phyloP scores from a whole-genome alignment of 306 rosid species.

The Lupinus albus region DNA sequence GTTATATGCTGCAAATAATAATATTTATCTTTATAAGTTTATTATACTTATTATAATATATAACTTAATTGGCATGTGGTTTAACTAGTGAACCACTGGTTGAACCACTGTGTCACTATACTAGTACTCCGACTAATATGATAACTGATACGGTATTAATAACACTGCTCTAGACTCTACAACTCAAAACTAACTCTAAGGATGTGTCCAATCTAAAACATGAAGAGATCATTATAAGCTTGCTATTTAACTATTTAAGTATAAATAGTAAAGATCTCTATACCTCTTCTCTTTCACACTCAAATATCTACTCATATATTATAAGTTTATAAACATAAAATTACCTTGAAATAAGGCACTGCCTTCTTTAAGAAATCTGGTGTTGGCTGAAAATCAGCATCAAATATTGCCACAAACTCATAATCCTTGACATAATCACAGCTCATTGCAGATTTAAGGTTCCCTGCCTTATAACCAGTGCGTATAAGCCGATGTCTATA shows the following conservation, averaged over 20 bases:
- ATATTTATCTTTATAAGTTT: too few relatives aligned
- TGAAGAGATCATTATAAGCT: conserved; percentile 15
- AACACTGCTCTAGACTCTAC: conserved; percentile 23
- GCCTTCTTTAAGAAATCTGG: conserved; percentile 96
- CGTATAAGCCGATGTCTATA: conserved; percentile 93
- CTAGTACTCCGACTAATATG: too few relatives aligned
- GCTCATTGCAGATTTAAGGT: conserved; percentile 95
- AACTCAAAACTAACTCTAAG: conserved; percentile 20
- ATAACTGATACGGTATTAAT: too few relatives aligned
- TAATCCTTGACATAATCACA: conserved; percentile 95
- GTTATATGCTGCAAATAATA: too few relatives aligned
- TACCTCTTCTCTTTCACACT: conserved; percentile 18
- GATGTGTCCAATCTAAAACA: conserved; percentile 22
- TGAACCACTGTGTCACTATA: too few relatives aligned
- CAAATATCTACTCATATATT: conserved; percentile 16
- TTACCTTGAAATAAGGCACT: conserved; percentile 92
- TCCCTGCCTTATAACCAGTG: conserved; percentile 96
- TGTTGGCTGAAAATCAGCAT: conserved; percentile 97
- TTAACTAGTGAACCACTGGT: too few relatives aligned
- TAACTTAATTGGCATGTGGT: too few relatives aligned
- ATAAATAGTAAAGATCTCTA: not conserved
- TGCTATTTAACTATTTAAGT: not conserved
- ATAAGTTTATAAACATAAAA: conserved; percentile 8
- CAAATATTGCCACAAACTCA: conserved; percentile 94
- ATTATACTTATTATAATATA: too few relatives aligned